Evolutionary conservation across 2,329 filamentous ascomycete genomes (phyloP).

Genomic region (Polytolypa hystricis): DNA sequence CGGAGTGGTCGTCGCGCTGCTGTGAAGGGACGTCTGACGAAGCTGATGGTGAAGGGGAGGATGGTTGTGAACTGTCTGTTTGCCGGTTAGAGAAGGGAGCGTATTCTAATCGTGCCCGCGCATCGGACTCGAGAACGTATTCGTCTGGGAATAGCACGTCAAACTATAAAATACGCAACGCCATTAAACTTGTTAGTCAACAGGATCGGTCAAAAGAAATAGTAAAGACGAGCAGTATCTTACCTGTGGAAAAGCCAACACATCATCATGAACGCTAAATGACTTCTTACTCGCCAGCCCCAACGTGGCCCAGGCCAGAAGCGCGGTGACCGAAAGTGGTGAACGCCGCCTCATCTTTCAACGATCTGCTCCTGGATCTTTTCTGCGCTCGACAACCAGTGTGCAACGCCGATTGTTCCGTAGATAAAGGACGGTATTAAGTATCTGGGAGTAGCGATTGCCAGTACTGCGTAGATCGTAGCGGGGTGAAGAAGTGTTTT

Average conservation of each 20-base stretch:
- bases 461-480: too few relatives aligned
- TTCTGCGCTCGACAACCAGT: too few relatives aligned
- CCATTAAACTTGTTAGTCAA: not conserved
- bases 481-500: too few relatives aligned
- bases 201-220: not conserved
- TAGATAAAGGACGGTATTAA: too few relatives aligned
- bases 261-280: conserved; percentile 82
- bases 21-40: conserved; percentile 2
- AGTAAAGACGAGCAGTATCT: conserved; percentile 12
- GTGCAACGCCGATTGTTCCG: too few relatives aligned
- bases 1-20: conserved; percentile 7
- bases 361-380: too few relatives aligned
- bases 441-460: too few relatives aligned
- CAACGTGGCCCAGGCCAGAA: conserved; percentile 22
- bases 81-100: conserved; percentile 12
- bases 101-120: conserved; percentile 45
- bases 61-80: conserved; percentile 11
- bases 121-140: conserved; percentile 61
- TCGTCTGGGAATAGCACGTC: conserved; percentile 65
- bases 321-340: conserved; percentile 14
- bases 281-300: conserved; percentile 42
- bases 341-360: not conserved
- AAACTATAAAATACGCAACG: conserved; percentile 57
- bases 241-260: conserved; percentile 80
- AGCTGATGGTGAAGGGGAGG: conserved; percentile 6